Evolutionary conservation across 2,329 filamentous ascomycete genomes (phyloP).

Genomic region (Fusarium caatingaense): DNA sequence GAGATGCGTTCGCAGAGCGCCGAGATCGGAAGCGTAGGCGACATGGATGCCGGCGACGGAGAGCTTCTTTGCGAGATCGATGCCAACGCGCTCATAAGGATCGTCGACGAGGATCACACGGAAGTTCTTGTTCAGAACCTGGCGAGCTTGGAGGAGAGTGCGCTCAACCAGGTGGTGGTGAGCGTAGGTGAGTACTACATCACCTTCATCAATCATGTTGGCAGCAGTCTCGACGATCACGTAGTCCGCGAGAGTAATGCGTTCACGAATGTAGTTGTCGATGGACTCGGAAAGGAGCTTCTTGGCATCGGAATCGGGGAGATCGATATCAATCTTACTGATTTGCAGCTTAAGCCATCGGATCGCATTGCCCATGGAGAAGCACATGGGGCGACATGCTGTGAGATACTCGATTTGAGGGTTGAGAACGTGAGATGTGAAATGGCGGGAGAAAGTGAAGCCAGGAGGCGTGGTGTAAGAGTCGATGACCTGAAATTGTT

Average conservation of each 20-base stretch:
- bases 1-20: conserved; percentile 80
- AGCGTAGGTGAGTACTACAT: conserved; percentile 87
- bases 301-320: conserved; percentile 85
- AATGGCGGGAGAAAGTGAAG: conserved; percentile 87
- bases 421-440: conserved; percentile 90
- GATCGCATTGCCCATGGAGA: conserved; percentile 97
- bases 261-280: conserved; percentile 89
- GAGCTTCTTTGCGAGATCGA: conserved; percentile 75
- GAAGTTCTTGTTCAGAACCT: conserved; percentile 75
- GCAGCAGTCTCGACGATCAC: conserved; percentile 84
- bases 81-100: conserved; percentile 64
- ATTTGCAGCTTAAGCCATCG: conserved; percentile 94
- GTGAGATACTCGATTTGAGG: conserved; percentile 96
- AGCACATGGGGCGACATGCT: conserved; percentile 93
- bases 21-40: conserved; percentile 81
- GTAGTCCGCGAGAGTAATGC: conserved; percentile 86
- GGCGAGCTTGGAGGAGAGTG: conserved; percentile 78
- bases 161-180: conserved; percentile 88
- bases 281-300: conserved; percentile 81
- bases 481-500: conserved; percentile 76
- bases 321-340: conserved; percentile 87
- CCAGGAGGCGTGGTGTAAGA: conserved; percentile 90
- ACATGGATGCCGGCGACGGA: conserved; percentile 76
- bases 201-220: conserved; percentile 79
- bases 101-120: conserved; percentile 86